phyloP scores from a whole-genome alignment of 2,329 filamentous ascomycete genomes.

The Camptophora hylomeconis region DNA sequence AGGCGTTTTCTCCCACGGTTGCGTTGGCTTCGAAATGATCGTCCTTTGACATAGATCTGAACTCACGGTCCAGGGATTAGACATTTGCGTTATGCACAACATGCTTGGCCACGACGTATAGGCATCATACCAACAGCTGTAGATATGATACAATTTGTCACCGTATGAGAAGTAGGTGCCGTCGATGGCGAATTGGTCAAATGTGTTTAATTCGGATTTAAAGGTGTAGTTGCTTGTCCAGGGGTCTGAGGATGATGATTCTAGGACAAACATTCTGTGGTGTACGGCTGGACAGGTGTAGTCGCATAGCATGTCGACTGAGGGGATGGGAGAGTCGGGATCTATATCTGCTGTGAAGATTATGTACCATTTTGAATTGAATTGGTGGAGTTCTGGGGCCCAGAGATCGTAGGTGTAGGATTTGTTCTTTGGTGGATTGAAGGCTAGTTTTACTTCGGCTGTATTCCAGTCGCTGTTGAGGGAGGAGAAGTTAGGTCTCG shows the following conservation, averaged over 20 bases:
- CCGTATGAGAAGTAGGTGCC: constrained; percentile 38
- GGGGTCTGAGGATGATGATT: constrained; percentile 29
- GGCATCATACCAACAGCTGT: constrained; percentile 24
- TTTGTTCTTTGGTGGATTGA: constrained; percentile 25
- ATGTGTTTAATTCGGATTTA: constrained; percentile 36
- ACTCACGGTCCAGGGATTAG: constrained; percentile 34
- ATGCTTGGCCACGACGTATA: constrained; percentile 39
- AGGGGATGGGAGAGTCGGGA: constrained; percentile 31
- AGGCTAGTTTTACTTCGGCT: constrained; percentile 25
- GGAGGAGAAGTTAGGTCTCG: neutral
- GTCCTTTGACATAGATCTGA: constrained; percentile 34
- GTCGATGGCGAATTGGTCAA: constrained; percentile 41
- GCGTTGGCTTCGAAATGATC: constrained; percentile 33
- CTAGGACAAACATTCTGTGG: constrained; percentile 39
- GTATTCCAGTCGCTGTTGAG: constrained; percentile 25
- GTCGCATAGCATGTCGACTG: constrained; percentile 35
- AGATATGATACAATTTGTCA: constrained; percentile 28
- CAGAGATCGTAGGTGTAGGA: constrained; percentile 37
- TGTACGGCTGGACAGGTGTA: constrained; percentile 38
- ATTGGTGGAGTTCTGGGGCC: constrained; percentile 36
- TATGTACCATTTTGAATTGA: constrained; percentile 35
- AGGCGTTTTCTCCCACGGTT: constrained; percentile 40
- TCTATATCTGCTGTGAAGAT: constrained; percentile 41
- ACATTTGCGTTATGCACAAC: constrained; percentile 38
- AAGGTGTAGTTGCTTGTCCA: constrained; percentile 33